A percentile compares a stretch with the other conserved stretches of the same genome.
Evolutionary conservation across 305 asterid species (phyloP).

Genomic region (Withania somnifera): DNA sequence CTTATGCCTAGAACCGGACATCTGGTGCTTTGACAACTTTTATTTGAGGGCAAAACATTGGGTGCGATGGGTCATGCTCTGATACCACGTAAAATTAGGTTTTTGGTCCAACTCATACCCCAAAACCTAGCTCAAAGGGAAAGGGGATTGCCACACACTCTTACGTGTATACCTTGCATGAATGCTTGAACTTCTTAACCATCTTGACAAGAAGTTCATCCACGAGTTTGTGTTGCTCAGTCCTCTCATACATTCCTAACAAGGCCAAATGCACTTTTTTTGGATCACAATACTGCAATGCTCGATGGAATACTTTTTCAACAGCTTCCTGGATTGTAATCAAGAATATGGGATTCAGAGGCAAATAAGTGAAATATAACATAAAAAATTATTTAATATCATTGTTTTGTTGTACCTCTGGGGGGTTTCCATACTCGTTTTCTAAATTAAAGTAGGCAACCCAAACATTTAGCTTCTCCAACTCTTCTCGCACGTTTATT

Average conservation of each 20-base stretch:
- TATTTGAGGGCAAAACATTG: too few relatives aligned
- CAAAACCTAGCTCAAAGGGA: too few relatives aligned
- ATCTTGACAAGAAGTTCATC: slow-evolving; percentile 74
- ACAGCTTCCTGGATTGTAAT: slow-evolving; percentile 60
- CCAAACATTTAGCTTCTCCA: slow-evolving; percentile 91
- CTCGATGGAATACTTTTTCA: slow-evolving; percentile 59
- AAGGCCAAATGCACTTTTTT: slow-evolving; percentile 79
- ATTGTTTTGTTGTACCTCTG: slow-evolving; percentile 46
- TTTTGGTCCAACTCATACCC: too few relatives aligned
- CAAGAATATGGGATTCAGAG: background rate
- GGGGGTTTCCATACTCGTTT: slow-evolving; percentile 80
- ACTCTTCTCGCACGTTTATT: slow-evolving; percentile 77
- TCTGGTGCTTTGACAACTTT: too few relatives aligned
- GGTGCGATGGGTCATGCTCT: too few relatives aligned
- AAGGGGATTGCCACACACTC: too few relatives aligned
- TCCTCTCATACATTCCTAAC: slow-evolving; percentile 73
- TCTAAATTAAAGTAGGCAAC: slow-evolving; percentile 92
- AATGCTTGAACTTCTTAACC: slow-evolving; percentile 71
- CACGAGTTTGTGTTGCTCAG: slow-evolving; percentile 57
- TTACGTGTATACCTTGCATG: slow-evolving; percentile 54
- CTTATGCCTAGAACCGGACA: too few relatives aligned
- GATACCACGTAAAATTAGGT: too few relatives aligned
- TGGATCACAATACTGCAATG: slow-evolving; percentile 80
- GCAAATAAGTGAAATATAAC: background rate
- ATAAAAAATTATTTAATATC: background rate